Evolutionary conservation across 495 filamentous ascomycete genomes (phyloP).

Genomic region (Neurospora sp.): DNA sequence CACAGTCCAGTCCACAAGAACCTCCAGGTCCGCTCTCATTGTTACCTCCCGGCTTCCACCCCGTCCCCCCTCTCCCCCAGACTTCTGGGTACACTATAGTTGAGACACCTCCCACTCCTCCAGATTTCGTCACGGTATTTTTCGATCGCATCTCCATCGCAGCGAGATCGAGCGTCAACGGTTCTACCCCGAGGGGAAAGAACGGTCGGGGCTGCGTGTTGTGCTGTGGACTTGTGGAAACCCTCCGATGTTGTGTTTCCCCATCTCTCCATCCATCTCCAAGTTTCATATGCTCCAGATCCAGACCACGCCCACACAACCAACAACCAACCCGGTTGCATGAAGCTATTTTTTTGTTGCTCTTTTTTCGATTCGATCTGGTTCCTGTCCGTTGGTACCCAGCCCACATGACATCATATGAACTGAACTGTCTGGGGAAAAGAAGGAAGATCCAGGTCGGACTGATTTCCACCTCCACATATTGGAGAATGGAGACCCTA

Average conservation of each 20-base stretch:
- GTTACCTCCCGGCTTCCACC: neutral
- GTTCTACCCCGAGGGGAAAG: neutral
- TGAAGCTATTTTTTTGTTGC: neutral
- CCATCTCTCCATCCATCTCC: neutral
- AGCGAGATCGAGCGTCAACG: neutral
- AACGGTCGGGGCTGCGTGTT: neutral
- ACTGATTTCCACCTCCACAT: neutral
- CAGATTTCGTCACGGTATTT: neutral
- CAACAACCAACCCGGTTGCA: neutral
- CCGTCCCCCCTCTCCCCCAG: neutral
- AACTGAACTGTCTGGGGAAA: neutral
- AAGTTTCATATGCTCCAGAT: neutral
- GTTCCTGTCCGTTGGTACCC: neutral
- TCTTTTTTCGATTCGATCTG: neutral
- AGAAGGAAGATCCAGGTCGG: neutral
- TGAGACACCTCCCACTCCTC: neutral
- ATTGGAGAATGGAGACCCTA: neutral
- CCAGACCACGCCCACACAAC: neutral
- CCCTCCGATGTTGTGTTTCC: neutral
- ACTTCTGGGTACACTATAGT: neutral
- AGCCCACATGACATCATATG: neutral
- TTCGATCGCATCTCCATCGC: neutral
- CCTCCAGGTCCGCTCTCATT: neutral
- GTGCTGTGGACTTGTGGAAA: neutral
- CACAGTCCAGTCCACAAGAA: neutral